Evolutionary conservation across 805 yeast genomes (phyloP).

Genomic region (Myxozyma neglecta): DNA sequence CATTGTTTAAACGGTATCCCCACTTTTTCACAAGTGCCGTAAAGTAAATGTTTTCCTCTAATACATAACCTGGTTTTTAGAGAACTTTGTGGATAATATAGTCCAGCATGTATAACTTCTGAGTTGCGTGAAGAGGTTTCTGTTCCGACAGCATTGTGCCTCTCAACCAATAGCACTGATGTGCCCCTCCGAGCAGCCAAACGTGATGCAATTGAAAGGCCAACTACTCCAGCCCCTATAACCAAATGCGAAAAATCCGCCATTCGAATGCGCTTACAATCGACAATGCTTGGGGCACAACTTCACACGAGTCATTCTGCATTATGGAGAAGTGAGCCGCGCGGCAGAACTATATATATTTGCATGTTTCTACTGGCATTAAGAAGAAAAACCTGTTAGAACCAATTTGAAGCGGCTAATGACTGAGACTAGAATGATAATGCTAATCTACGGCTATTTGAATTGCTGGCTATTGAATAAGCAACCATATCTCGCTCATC

Average conservation of each 20-base stretch:
- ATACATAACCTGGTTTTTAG: slow-evolving; percentile 71
- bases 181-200: slow-evolving; percentile 50
- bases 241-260: slow-evolving; percentile 68
- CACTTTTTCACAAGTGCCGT: slow-evolving; percentile 46
- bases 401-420: not conserved
- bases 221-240: slow-evolving; percentile 84
- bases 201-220: slow-evolving; percentile 76
- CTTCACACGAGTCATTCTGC: not conserved
- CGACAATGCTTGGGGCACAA: too few species aligned
- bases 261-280: slow-evolving; percentile 1
- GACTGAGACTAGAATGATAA: not conserved
- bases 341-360: not conserved
- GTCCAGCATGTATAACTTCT: slow-evolving; percentile 90
- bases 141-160: slow-evolving; percentile 62
- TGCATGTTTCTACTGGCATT: too few species aligned
- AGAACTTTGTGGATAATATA: slow-evolving; percentile 71
- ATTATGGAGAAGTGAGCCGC: not conserved
- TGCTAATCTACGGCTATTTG: not conserved
- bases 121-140: slow-evolving; percentile 90
- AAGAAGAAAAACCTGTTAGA: too few species aligned
- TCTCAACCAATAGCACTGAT: slow-evolving; percentile 66
- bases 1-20: slow-evolving; percentile 62
- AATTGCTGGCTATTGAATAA: too few species aligned
- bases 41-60: slow-evolving; percentile 69
- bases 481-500: too few species aligned